Base-by-base conservation (phyloP, 805 yeast species). In the Ogataea glucozyma region DNA sequence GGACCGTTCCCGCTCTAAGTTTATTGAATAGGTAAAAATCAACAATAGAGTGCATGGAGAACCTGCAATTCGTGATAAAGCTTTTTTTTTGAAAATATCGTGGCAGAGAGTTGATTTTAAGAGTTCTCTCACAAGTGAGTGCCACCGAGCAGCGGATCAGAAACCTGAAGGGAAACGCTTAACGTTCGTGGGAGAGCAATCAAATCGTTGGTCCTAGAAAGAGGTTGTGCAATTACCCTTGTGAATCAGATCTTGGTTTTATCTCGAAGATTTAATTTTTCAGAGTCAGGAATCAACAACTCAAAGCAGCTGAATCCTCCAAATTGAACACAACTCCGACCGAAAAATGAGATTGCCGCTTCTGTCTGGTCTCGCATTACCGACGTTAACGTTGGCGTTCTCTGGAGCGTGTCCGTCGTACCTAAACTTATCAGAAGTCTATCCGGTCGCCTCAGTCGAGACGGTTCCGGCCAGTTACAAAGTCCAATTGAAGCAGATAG, bases 381-480 rank as follows among this genome's bases (percentile, higher is more conserved):
- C 24, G 7, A 32, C 47, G 6, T 10, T 43, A 8, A 19, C 43
- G 12, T 27, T 11, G 9, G 34, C 45, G 13, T 45, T 45, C 45
- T 23, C 29, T 31, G 27, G 26, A 10, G 30, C 30, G 13, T 21
- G 14, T 12, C 45, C 49, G 6, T 16, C 45, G 20, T 41, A 19
- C 13, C 33, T 29, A 13, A 34, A 38, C 27, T 21, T 45, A 19
- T 19, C 37, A 40, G 49, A 64, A 50, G 63, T 66, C 21, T 48
- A 39, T 29, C 18, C 24, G 37, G 48, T 48, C 22, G 26, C 26
- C 12, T 35, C 46, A 16, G 48, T 44, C 22, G 44, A 44, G 17
- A 16, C 29, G 26, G 36, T 39, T 18, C 51, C 47, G 3, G 21
- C 35, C 22, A 34, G 38, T 14, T 34, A 34, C 30, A 23, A 34